Percentiles rank a stretch among this genome's conserved stretches.
Conservation (phyloP, 73 alveolate species). For the Effrenium voratum region DNA sequence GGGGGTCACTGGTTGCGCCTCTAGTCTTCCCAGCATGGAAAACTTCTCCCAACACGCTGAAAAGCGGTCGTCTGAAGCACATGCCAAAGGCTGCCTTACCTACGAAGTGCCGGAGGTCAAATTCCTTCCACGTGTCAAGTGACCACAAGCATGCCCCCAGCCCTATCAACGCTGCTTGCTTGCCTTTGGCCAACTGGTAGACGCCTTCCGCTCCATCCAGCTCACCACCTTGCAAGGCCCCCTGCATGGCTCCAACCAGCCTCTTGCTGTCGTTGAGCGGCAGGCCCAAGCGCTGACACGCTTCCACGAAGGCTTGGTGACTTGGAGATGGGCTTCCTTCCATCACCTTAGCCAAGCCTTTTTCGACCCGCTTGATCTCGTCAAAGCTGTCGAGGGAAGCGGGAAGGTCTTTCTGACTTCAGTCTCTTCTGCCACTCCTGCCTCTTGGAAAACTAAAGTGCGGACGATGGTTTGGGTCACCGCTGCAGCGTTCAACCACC, state of each 20-base stretch:
- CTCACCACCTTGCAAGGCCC: background rate
- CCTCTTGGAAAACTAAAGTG: too few species aligned
- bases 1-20: too few species aligned
- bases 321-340: background rate
- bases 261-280: background rate
- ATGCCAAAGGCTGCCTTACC: background rate
- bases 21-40: too few species aligned
- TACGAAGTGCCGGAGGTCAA: background rate
- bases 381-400: too few species aligned
- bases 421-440: too few species aligned
- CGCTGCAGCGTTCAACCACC: too few species aligned
- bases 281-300: background rate
- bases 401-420: too few species aligned
- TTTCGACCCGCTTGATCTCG: too few species aligned
- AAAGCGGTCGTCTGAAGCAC: background rate
- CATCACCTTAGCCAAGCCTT: background rate
- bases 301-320: background rate
- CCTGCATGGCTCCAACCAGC: background rate
- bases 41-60: background rate
- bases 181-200: background rate
- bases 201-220: background rate
- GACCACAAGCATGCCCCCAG: background rate
- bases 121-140: background rate
- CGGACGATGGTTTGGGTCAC: too few species aligned
- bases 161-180: background rate